Evolutionary conservation across 2,329 filamentous ascomycete species (phyloP).

Genomic region (Pseudohalonectria lignicola): DNA sequence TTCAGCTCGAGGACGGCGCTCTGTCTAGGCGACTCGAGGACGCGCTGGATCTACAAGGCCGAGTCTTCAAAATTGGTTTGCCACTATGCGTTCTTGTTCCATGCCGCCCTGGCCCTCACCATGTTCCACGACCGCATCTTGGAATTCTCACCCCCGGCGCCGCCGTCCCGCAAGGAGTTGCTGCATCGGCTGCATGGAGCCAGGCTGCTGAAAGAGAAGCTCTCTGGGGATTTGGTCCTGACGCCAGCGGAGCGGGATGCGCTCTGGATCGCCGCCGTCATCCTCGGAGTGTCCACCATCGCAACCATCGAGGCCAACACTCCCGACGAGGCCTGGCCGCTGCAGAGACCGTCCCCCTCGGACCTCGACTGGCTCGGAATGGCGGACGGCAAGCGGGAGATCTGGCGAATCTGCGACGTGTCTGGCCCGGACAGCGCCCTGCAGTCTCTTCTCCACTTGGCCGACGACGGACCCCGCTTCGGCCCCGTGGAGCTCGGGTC

Average conservation of each 20-base stretch:
- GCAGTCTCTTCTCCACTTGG: constrained; percentile 9
- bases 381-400: constrained; percentile 40
- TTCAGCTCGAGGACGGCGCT: constrained; percentile 30
- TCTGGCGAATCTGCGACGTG: constrained; percentile 41
- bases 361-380: constrained; percentile 50
- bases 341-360: constrained; percentile 25
- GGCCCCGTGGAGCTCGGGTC: too few species aligned
- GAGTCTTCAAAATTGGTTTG: constrained; percentile 20
- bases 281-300: constrained; percentile 34
- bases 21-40: constrained; percentile 22
- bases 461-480: constrained; percentile 12
- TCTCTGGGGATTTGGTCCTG: constrained; percentile 22
- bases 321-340: constrained; percentile 42
- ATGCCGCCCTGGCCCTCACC: constrained; percentile 39
- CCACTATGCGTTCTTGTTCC: constrained; percentile 41
- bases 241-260: constrained; percentile 29
- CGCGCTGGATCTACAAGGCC: constrained; percentile 20
- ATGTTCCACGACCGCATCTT: constrained; percentile 40
- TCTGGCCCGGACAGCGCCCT: constrained; percentile 35
- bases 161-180: constrained; percentile 20
- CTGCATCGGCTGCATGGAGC: constrained; percentile 37
- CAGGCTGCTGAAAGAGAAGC: constrained; percentile 32
- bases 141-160: constrained; percentile 6
- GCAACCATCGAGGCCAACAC: constrained; percentile 28
- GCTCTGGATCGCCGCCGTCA: constrained; percentile 32